Base-by-base conservation (phyloP, 768 basidiomycete species). In the Tylopilus sp. region DNA sequence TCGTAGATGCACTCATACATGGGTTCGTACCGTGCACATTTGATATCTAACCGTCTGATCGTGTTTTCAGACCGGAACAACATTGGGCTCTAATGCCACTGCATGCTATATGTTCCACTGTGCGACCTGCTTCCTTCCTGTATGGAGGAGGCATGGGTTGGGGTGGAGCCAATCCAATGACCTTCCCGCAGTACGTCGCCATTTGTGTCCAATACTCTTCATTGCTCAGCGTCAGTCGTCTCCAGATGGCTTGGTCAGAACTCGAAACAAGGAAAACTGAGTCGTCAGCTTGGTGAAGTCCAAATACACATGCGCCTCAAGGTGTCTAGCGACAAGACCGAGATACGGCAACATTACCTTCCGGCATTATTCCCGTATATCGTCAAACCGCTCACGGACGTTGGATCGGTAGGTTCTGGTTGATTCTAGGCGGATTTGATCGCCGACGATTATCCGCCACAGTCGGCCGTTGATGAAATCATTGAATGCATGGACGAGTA, bases 181-280 rank as follows among this genome's bases (percentile, higher is more conserved):
- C 80, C 0, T 97, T 97, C 77, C 94, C 94, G 35, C 81, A 84
- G 94, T 95, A 68, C 48, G 87, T 77, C 3, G 40, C 57, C 22
- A 33, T 21, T 48, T 20, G 26, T 20, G 20, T 26, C 9, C 6
- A 6, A 1, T 10, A 4, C 7, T 21, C 6, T 11, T 49, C 17
- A 4, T 39, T n/a, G 22, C 33, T 47, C 40, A 47, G 28, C 28
- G 7, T 10, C 8, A 28, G 11, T 10, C 17, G 36, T 56, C 22
- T 38, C 3, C 59, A 98, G 95, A 63, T 99, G 93, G 92, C 83
- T 99, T 12, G 95, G 95, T 9, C 93, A 98, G 65, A 98, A 98
- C 69, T 98, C 97, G 51, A 95, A 95, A 63, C 87, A 90, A 67
- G 77, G 63, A 57, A 97, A 95, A 62, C 78, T 98, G 1, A 75